Conservation (phyloP, 2,329 filamentous ascomycete species). For the Stachybotrys chartarum region DNA sequence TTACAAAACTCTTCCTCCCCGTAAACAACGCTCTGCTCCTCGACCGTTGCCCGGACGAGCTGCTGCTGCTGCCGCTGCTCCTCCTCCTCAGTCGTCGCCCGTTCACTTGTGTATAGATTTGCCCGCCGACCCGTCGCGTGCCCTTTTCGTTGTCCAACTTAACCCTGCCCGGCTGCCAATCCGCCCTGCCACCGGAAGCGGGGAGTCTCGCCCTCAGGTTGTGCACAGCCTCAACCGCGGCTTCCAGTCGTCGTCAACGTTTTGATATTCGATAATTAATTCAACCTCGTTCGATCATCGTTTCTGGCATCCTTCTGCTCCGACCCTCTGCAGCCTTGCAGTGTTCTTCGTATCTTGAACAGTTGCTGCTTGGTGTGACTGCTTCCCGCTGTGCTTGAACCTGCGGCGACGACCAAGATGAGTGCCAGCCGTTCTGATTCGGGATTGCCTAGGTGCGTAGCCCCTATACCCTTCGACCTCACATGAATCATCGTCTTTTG, state of each 20-base stretch:
- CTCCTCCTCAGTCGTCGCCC: not conserved
- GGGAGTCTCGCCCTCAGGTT: conserved; percentile 16
- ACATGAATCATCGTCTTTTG: not conserved
- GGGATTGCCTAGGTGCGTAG: conserved; percentile 26
- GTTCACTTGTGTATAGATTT: not conserved
- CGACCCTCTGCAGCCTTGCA: not conserved
- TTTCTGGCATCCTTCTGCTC: not conserved
- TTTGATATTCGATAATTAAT: not conserved
- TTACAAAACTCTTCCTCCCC: not conserved
- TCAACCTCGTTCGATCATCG: not conserved
- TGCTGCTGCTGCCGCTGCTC: not conserved
- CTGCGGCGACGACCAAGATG: conserved; percentile 19
- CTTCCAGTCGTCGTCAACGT: conserved; percentile 4
- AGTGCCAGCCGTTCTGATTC: conserved; percentile 27
- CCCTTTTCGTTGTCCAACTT: not conserved
- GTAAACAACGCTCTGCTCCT: not conserved
- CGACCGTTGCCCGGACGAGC: not conserved
- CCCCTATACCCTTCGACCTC: conserved; percentile 2
- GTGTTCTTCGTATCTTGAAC: not conserved
- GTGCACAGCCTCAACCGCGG: conserved; percentile 20
- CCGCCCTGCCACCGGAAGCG: conserved; percentile 20
- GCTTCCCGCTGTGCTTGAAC: conserved; percentile 13
- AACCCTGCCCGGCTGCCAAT: conserved; percentile 1
- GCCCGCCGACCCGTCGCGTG: not conserved
- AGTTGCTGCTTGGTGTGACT: conserved; percentile 14